These are phyloP conservation scores for Pseudogymnoascus sp. DNA, from an alignment of 2,329 filamentous ascomycete genomes.

Conservation along the genomic window DNA sequence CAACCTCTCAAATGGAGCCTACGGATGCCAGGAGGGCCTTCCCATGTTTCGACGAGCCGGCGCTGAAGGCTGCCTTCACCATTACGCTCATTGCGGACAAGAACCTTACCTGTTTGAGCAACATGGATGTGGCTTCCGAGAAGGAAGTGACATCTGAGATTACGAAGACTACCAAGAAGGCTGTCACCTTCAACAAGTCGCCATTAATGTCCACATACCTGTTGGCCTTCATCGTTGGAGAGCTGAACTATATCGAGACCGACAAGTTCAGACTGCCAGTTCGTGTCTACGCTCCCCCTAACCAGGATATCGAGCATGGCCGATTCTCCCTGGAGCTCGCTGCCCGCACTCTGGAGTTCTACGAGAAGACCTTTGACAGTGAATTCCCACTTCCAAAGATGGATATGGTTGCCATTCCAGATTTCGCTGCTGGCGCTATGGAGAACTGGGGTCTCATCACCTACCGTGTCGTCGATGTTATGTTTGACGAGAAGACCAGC, in stretches of 20 bases:
- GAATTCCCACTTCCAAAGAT: conserved; percentile 85
- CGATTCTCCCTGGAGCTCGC: conserved; percentile 85
- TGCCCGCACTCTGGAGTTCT: conserved; percentile 83
- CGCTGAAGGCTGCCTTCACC: conserved; percentile 86
- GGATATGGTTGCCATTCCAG: conserved; percentile 93
- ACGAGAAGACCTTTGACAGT: conserved; percentile 88
- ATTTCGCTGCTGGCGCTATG: conserved; percentile 94
- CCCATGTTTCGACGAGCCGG: conserved; percentile 93
- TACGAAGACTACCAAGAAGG: conserved; percentile 61
- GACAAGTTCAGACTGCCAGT: conserved; percentile 86
- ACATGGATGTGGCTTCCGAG: conserved; percentile 88
- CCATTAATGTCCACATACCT: conserved; percentile 96
- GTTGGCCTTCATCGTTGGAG: conserved; percentile 85
- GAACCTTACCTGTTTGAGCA: conserved; percentile 83
- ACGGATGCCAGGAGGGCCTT: conserved; percentile 89
- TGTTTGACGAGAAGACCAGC: conserved; percentile 86
- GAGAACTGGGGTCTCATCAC: conserved; percentile 98
- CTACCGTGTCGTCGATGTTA: conserved; percentile 82
- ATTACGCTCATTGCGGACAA: conserved; percentile 87
- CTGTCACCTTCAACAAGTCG: conserved; percentile 84
- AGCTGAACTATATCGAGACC: conserved; percentile 89
- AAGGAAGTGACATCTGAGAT: conserved; percentile 59
- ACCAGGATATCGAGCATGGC: conserved; percentile 83
- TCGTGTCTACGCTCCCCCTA: conserved; percentile 85
- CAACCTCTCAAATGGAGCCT: conserved; percentile 92